phyloP scores from a whole-genome alignment of 176 grass and related monocot genomes.

The Avena eriantha region DNA sequence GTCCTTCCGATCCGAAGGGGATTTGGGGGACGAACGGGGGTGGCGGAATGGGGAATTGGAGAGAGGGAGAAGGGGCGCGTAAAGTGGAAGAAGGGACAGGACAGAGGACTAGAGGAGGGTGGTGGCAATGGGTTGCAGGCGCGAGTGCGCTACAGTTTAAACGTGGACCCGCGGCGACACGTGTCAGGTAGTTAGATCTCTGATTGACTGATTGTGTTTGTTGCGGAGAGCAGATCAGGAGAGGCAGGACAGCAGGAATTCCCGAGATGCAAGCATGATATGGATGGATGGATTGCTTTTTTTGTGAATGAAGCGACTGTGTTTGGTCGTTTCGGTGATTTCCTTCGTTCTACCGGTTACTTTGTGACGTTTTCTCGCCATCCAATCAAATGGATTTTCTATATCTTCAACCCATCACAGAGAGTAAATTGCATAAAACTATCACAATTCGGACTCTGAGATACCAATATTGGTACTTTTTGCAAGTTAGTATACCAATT shows the following conservation, averaged over 20 bases:
- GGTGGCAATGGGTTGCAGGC: constrained; percentile 8
- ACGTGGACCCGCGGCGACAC: constrained; percentile 11
- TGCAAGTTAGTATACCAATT: no score
- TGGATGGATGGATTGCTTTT: no score
- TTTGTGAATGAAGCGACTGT: not conserved
- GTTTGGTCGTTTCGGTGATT: not conserved
- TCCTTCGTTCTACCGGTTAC: not conserved
- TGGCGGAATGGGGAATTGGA: constrained; percentile 39
- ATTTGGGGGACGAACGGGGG: not conserved
- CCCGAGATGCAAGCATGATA: no score
- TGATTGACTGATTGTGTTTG: constrained; percentile 8
- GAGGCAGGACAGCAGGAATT: no score
- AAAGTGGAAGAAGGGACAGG: not conserved
- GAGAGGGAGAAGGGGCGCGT: constrained; percentile 16
- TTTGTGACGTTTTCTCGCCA: no score
- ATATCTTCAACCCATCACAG: no score
- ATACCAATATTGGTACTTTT: no score
- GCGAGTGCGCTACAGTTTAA: constrained; percentile 49
- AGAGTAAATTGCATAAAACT: no score
- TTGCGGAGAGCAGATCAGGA: not conserved
- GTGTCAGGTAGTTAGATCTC: constrained; percentile 10
- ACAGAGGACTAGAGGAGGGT: not conserved
- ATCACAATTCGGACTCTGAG: no score
- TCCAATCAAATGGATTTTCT: not conserved
- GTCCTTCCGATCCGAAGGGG: not conserved